Percentiles rank a stretch among this genome's conserved stretches.
Evolutionary conservation across 2,329 filamentous ascomycete species (phyloP).

Genomic region (Endocalyx cinctus): DNA sequence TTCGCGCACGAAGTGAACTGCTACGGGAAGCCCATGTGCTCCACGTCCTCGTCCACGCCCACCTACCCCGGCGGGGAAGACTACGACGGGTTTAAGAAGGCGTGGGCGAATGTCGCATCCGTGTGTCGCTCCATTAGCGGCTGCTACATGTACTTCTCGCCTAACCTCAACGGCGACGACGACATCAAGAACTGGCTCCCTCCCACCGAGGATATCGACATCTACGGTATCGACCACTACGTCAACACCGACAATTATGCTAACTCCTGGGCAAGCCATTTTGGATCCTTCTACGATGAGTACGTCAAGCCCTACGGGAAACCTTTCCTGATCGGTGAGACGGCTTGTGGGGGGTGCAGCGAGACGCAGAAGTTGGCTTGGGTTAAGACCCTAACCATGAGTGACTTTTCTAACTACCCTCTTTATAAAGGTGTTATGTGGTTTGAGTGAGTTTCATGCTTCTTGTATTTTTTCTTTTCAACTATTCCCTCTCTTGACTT

Average conservation of each 20-base stretch:
- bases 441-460: constrained; percentile 8
- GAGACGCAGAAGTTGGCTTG: constrained; percentile 5
- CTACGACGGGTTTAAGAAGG: constrained; percentile 8
- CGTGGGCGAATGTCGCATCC: constrained; percentile 11
- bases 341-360: constrained; percentile 5
- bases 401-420: constrained; percentile 7
- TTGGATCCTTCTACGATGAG: constrained; percentile 5
- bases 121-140: constrained; percentile 8
- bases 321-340: constrained; percentile 10
- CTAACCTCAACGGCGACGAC: constrained; percentile 8
- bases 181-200: constrained; percentile 16
- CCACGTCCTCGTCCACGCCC: constrained; percentile 3
- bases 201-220: constrained; percentile 12
- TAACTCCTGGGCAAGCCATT: constrained; percentile 3
- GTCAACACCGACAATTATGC: constrained; percentile 2
- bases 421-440: constrained; percentile 10
- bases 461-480: too few species aligned
- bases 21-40: constrained; percentile 10
- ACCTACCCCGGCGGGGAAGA: constrained; percentile 7
- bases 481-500: background rate
- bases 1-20: constrained; percentile 19
- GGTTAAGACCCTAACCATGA: constrained; percentile 5
- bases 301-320: constrained; percentile 7
- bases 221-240: constrained; percentile 13
- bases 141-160: constrained; percentile 14